Base-by-base conservation (phyloP, 371 early-diverging fungal species). In the Circinella minor region DNA sequence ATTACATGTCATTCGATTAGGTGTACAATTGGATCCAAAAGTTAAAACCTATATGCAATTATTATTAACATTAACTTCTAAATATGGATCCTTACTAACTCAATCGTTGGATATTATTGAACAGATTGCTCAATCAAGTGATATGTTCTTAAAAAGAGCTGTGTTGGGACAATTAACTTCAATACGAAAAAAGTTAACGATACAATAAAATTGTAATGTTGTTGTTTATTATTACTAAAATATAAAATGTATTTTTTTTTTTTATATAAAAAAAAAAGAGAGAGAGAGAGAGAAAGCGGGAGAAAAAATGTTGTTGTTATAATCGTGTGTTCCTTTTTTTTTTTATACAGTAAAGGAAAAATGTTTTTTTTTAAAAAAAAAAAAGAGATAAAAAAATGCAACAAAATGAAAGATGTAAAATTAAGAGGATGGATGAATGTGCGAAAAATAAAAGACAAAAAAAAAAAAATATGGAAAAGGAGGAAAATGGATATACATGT, bases 81-180 rank as follows among this genome's bases (percentile, higher is more conserved):
- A 65, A 18, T 65, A 65, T 38, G 65, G 65, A 3, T 13, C 46
- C n/a, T 8, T 54, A 0, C 18, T 65, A 3, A 49, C 36, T 14
- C 7, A 27, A 11, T 36, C 47, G 0, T 48, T 65, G 34, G 54
- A 65, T 54, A 17, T 7, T 1, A 54, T 65, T 0, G 65, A 65
- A 36, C n/a, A 46, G 3, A 54, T 37, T 5, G 65, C 65, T 10
- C 49, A 54, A 36, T 18, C 54, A 4, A 65, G 65, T 18, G 48
- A 65, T 11, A 46, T 47, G 37, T 46, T 65, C 0, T 38, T 65
- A 4, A 65, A 65, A 36, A 51, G 65, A 7, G 65, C 65, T 11
- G 65, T 65, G 17, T 17, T 65, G 14, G 54, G 54, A 13, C 65
- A 65, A 36, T 27, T 65, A 20, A 27, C 55, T 0, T 65, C 65